A percentile compares a stretch with the other conserved stretches of the same genome.
Conservation (phyloP, 2,329 filamentous ascomycete species). For the Didymella pomorum region DNA sequence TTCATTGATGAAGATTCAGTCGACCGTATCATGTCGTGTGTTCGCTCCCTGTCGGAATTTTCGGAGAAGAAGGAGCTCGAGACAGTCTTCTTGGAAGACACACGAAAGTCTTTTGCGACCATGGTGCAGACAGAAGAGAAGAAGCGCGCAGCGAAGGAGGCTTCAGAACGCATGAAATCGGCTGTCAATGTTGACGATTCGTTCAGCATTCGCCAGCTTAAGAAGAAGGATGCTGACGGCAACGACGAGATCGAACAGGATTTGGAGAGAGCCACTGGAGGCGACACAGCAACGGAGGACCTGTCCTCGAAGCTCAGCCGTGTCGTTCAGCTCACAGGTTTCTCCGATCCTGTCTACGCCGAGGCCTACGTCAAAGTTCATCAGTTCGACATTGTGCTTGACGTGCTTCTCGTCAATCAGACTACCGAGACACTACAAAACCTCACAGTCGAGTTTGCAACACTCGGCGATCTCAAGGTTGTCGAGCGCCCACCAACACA, state of each 20-base stretch:
- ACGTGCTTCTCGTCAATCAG: slow-evolving; percentile 96
- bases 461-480: slow-evolving; percentile 94
- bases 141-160: slow-evolving; percentile 95
- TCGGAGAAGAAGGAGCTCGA: slow-evolving; percentile 89
- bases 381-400: slow-evolving; percentile 97
- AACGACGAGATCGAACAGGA: slow-evolving; percentile 87
- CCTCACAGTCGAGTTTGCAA: slow-evolving; percentile 97
- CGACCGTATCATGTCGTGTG: slow-evolving; percentile 98
- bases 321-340: slow-evolving; percentile 95
- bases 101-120: slow-evolving; percentile 90
- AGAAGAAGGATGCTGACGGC: slow-evolving; percentile 83
- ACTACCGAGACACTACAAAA: slow-evolving; percentile 97
- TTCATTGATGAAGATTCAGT: slow-evolving; percentile 97
- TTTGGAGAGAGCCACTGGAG: slow-evolving; percentile 91
- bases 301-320: slow-evolving; percentile 92
- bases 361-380: slow-evolving; percentile 98
- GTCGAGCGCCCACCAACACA: slow-evolving; percentile 96
- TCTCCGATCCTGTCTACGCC: slow-evolving; percentile 98
- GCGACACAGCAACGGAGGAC: slow-evolving; percentile 83
- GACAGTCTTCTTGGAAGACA: slow-evolving; percentile 92
- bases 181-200: slow-evolving; percentile 96
- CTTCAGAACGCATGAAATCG: slow-evolving; percentile 88
- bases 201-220: slow-evolving; percentile 88
- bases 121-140: slow-evolving; percentile 98
- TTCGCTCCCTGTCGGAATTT: slow-evolving; percentile 90